Conservation (phyloP, 1,284 basidiomycete species). For the Prillingera fragicola region DNA sequence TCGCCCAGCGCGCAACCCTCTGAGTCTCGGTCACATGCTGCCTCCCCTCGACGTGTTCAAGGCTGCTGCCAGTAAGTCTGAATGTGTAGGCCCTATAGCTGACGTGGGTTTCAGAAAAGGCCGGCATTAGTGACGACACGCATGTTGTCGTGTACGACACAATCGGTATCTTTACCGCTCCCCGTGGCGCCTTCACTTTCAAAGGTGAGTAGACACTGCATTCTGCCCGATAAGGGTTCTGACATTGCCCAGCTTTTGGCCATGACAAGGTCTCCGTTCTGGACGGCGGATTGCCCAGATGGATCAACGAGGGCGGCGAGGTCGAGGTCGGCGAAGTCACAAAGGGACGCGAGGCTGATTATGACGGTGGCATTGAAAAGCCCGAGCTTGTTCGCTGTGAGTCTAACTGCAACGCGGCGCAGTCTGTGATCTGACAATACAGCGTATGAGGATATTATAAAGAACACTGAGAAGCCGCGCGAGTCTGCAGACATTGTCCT, state of each 20-base stretch:
- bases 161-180: constrained; percentile 79
- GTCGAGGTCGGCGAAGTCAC: constrained; percentile 53
- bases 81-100: neutral
- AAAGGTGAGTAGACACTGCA: constrained; percentile 51
- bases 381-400: constrained; percentile 57
- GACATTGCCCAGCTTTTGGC: constrained; percentile 59
- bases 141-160: constrained; percentile 89
- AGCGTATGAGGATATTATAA: constrained; percentile 80
- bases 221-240: too few species aligned
- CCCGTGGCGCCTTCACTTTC: constrained; percentile 88
- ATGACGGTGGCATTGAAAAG: constrained; percentile 8
- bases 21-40: constrained; percentile 91
- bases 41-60: constrained; percentile 69
- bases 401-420: constrained; percentile 19
- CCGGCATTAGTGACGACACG: constrained; percentile 68
- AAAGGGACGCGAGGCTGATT: neutral
- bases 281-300: constrained; percentile 81
- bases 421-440: constrained; percentile 4
- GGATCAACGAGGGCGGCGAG: constrained; percentile 65
- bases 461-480: constrained; percentile 59
- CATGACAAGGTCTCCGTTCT: constrained; percentile 78
- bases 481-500: constrained; percentile 58
- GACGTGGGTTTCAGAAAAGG: constrained; percentile 52
- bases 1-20: constrained; percentile 53
- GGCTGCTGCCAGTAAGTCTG: constrained; percentile 64